phyloP scores from a whole-genome alignment of 768 basidiomycete genomes.

The Candolleomyces eurysporus region DNA sequence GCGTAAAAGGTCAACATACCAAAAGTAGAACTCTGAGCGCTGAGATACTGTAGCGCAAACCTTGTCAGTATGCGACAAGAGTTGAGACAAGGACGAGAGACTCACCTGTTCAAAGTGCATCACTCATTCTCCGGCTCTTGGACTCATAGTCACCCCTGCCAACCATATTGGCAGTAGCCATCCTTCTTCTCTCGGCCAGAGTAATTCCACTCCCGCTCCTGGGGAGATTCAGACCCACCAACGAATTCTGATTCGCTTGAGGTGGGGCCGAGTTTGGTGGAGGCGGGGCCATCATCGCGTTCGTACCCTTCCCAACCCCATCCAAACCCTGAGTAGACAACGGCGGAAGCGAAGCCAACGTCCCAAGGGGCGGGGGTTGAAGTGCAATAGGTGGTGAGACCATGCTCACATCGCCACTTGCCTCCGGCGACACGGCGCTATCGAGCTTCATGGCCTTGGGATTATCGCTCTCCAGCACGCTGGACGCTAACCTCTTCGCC shows the following conservation, averaged over 20 bases:
- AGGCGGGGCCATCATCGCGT: not conserved
- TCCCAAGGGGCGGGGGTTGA: not conserved
- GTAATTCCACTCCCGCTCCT: not conserved
- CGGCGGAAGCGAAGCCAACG: not conserved
- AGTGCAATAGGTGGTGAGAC: conserved; percentile 8
- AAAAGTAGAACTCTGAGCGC: no score
- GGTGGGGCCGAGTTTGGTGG: not conserved
- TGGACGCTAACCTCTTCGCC: conserved; percentile 73
- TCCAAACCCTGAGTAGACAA: not conserved
- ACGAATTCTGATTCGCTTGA: not conserved
- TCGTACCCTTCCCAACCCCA: not conserved
- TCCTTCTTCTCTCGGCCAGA: not conserved
- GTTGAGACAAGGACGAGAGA: not conserved
- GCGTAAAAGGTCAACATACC: no score
- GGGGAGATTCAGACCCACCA: not conserved
- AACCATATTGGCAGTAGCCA: not conserved
- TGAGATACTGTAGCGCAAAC: not conserved
- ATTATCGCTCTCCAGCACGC: conserved; percentile 62
- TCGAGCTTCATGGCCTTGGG: conserved; percentile 48
- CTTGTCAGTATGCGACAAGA: no score
- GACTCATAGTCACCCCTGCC: not conserved
- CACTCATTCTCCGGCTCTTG: not conserved
- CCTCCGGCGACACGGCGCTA: conserved; percentile 17
- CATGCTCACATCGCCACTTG: conserved; percentile 20
- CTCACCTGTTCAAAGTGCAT: not conserved